Conservation (phyloP, 2,329 filamentous ascomycete species). For the Acarospora socialis region DNA sequence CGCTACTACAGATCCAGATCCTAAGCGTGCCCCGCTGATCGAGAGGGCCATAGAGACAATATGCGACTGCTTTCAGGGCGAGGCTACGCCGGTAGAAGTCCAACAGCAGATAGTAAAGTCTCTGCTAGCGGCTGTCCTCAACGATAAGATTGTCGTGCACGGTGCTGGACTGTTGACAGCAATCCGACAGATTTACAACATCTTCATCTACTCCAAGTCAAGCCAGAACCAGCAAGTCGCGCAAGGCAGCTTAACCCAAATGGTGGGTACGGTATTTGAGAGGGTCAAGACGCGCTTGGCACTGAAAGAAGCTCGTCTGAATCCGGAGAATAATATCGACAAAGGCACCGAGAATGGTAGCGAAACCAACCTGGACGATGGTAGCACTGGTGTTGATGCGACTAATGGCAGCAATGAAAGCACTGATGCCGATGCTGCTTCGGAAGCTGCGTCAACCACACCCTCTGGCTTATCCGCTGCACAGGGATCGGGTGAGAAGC, state of each 20-base stretch:
- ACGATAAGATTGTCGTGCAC: constrained; percentile 98
- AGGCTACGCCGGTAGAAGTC: constrained; percentile 79
- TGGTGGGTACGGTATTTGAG: constrained; percentile 97
- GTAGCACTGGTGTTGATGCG: constrained; percentile 24
- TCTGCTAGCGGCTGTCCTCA: constrained; percentile 81
- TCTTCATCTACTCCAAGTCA: constrained; percentile 88
- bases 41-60: constrained; percentile 98
- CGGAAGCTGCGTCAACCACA: constrained; percentile 23
- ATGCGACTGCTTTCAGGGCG: constrained; percentile 97
- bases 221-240: constrained; percentile 93
- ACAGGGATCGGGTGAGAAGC: constrained; percentile 43
- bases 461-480: constrained; percentile 30
- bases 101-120: constrained; percentile 98
- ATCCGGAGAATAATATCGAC: constrained; percentile 16
- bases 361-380: constrained; percentile 16
- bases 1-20: constrained; percentile 26
- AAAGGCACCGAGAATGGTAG: constrained; percentile 13
- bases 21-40: constrained; percentile 51
- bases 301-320: constrained; percentile 65
- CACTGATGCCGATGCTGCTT: constrained; percentile 33
- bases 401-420: constrained; percentile 31
- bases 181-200: constrained; percentile 96
- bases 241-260: constrained; percentile 91
- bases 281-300: constrained; percentile 75
- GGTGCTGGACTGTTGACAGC: constrained; percentile 91